phyloP scores from a whole-genome alignment of 768 basidiomycete genomes.

The Auriscalpium vulgare region DNA sequence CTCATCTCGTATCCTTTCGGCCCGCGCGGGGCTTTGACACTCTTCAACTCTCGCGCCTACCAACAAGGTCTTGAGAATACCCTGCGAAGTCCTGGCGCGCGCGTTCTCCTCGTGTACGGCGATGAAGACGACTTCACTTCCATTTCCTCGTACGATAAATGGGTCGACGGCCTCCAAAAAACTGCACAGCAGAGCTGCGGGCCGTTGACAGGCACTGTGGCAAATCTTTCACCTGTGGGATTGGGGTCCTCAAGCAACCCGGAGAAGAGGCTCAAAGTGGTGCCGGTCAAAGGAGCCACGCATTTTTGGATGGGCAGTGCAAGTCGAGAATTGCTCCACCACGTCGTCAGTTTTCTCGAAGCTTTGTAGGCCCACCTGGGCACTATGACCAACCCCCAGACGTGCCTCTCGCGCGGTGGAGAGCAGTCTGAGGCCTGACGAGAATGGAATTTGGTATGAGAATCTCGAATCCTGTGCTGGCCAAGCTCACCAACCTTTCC shows the following conservation, averaged over 20 bases:
- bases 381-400: too few relatives aligned
- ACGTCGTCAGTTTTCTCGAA: constrained; percentile 6
- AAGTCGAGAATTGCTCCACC: constrained; percentile 7
- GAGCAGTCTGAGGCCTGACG: too few relatives aligned
- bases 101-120: constrained; percentile 60
- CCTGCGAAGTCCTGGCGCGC: constrained; percentile 34
- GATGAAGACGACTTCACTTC: constrained; percentile 68
- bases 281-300: constrained; percentile 10
- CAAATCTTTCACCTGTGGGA: not conserved
- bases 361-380: not conserved
- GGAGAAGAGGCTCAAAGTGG: constrained; percentile 4
- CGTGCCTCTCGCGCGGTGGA: too few relatives aligned
- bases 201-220: not conserved
- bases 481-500: too few relatives aligned
- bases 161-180: constrained; percentile 36
- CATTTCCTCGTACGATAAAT: constrained; percentile 42
- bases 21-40: constrained; percentile 56
- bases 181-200: not conserved
- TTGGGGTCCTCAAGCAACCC: not conserved
- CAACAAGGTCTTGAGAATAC: constrained; percentile 41
- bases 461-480: too few relatives aligned
- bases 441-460: too few relatives aligned
- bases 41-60: constrained; percentile 56
- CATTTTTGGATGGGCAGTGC: constrained; percentile 16
- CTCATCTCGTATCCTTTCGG: constrained; percentile 73